Base-by-base conservation (phyloP, 2,329 filamentous ascomycete genomes). In the Harringtonia aguacate region DNA sequence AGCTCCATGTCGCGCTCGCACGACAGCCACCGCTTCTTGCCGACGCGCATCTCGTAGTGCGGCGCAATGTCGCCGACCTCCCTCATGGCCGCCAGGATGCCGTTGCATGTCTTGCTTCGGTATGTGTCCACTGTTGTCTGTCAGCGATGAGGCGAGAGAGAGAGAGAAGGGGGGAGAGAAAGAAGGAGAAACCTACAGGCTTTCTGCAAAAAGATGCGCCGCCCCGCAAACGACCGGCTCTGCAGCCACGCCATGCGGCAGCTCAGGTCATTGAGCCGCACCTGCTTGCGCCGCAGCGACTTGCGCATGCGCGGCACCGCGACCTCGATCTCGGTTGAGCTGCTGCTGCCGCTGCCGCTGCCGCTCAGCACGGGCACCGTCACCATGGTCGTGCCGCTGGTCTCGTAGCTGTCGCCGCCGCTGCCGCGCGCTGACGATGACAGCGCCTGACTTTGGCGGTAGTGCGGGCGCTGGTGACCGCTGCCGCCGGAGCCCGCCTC, bases 221-320 rank as follows among this genome's bases (percentile, higher is more conserved):
- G 76, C 13, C 84, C 85, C 1, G 88, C 82, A 67, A 97, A 95
- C 12, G 90, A 86, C 56, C 90, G 75, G 60, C 88, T 92, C 66
- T 97, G 90, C 44, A 89, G 81, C 90, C 92, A 98, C 39, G 86
- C 89, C 85, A 98, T 94, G 38, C 90, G 79, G 61, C 94, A 94
- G 3, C 88, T 90, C 37, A 97, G 68, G 58, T 97, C 89, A 58
- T 97, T 97, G 49, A 97, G 68, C 39, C 86, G 78, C n/a, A 92
- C 80, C 60, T 97, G 90, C 66, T 86, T 92, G 40, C 73, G 76
- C 40, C 87, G 78, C 52, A 79, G 76, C 36, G 70, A 68, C 57
- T 77, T 80, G 40, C 79, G 79, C 61, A 88, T 80, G 46, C 79
- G 74, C 22, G 89, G 87, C 34, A 94, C 81, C 2, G 79, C 75